phyloP scores from a whole-genome alignment of 1,284 basidiomycete species.

The Tilletiopsis washingtonensis region DNA sequence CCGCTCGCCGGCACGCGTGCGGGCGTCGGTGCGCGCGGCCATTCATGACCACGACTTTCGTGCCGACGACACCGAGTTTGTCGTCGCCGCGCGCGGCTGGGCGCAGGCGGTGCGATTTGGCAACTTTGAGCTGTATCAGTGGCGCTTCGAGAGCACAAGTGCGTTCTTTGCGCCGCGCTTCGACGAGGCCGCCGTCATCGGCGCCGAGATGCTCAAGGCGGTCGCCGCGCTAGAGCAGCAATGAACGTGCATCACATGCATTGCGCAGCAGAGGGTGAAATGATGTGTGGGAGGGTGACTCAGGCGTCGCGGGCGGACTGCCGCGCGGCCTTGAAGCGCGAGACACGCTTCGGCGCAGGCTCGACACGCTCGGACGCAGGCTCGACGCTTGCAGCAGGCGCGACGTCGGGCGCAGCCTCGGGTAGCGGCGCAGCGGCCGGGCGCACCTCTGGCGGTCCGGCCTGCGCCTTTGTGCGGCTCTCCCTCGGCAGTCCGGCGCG shows the following conservation, averaged over 20 bases:
- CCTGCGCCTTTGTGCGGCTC: too few relatives aligned
- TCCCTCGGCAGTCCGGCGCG: too few relatives aligned
- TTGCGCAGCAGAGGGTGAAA: too few relatives aligned
- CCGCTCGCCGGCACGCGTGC: conserved; percentile 52
- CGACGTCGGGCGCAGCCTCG: too few relatives aligned
- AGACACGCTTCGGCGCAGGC: neutral
- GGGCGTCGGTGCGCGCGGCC: conserved; percentile 54
- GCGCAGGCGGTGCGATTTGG: conserved; percentile 67
- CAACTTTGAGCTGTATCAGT: conserved; percentile 77
- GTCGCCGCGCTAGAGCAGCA: conserved; percentile 50
- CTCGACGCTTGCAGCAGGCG: too few relatives aligned
- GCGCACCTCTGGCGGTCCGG: too few relatives aligned
- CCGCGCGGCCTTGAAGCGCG: neutral
- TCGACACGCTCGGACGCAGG: too few relatives aligned
- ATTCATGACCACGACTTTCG: conserved; percentile 73
- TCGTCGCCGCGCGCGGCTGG: conserved; percentile 92
- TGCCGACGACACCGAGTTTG: conserved; percentile 85
- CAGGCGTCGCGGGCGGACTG: too few relatives aligned
- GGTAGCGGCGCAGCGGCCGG: too few relatives aligned
- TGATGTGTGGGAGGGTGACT: too few relatives aligned
- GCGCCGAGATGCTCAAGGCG: conserved; percentile 83
- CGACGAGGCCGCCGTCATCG: conserved; percentile 72
- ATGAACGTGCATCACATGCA: too few relatives aligned
- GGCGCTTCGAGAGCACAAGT: conserved; percentile 70
- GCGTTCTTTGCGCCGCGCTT: conserved; percentile 80